Percentiles rank a stretch among this genome's conserved stretches.
These are phyloP conservation scores for Wickerhamomyces mucosus DNA, from an alignment of 805 yeast genomes.

Conservation along the genomic window DNA sequence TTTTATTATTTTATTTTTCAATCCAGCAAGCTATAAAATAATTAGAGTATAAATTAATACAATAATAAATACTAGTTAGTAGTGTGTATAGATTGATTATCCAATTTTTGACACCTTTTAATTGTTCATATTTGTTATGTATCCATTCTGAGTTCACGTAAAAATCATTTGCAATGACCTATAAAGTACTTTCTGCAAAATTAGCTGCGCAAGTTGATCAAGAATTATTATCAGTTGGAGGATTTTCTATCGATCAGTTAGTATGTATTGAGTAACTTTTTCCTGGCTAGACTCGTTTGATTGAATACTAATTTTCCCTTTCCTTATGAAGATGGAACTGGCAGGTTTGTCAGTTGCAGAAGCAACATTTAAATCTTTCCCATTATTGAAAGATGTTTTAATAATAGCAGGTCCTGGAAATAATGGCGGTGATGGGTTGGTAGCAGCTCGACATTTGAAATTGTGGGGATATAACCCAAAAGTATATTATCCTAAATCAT, in stretches of 20 bases:
- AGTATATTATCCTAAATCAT: slow-evolving; percentile 70
- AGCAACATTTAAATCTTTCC: slow-evolving; percentile 61
- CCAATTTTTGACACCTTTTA: no score
- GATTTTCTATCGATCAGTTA: slow-evolving; percentile 74
- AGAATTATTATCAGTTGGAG: slow-evolving; percentile 80
- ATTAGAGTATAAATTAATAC: no score
- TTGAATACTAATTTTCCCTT: slow-evolving; percentile 3
- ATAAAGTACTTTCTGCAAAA: slow-evolving; percentile 36
- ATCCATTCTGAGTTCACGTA: no score
- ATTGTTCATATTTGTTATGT: no score
- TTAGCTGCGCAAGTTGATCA: slow-evolving; percentile 70
- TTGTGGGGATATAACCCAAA: slow-evolving; percentile 72
- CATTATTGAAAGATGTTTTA: slow-evolving; percentile 41
- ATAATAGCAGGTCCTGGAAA: slow-evolving; percentile 93
- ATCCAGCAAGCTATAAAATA: no score
- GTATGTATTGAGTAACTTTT: no score
- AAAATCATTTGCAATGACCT: no score
- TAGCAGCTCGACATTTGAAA: slow-evolving; percentile 85
- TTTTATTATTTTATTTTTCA: no score
- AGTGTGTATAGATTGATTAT: no score
- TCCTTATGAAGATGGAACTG: slow-evolving; percentile 72
- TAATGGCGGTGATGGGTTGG: slow-evolving; percentile 94
- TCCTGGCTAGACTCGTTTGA: neutral
- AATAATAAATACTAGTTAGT: no score
- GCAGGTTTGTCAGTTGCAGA: slow-evolving; percentile 95